Percentiles rank a stretch among this genome's conserved stretches.
These are phyloP conservation scores for Penstemon barbatus DNA, from an alignment of 257 asterid genomes.

Conservation along the genomic window DNA sequence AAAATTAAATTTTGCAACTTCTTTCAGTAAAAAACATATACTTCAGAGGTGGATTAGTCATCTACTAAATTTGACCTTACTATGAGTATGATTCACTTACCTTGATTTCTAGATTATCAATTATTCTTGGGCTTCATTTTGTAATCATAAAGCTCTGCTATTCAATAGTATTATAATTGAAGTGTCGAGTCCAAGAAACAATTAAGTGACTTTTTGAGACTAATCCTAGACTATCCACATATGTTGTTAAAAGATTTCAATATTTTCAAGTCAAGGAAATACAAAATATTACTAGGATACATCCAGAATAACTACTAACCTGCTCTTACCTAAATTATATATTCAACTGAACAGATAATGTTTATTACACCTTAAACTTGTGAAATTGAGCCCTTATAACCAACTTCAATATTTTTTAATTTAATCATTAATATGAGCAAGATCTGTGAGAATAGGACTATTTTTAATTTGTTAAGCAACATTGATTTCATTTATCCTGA, in stretches of 20 bases:
- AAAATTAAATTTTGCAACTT: background rate
- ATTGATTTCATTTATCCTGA: background rate
- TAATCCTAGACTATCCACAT: constrained; percentile 1
- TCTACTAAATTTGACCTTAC: background rate
- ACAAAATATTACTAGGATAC: background rate
- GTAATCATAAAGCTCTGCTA: background rate
- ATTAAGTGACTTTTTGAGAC: constrained; percentile 4
- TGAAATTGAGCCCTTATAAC: no score
- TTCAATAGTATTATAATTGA: constrained; percentile 8
- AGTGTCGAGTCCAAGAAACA: background rate
- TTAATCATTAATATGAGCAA: no score
- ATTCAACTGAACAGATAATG: background rate
- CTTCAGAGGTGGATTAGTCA: constrained; percentile 13
- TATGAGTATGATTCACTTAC: background rate
- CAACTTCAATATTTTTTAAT: no score
- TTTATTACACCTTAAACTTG: background rate
- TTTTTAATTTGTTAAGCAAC: background rate
- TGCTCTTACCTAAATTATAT: constrained; percentile 1
- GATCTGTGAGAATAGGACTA: background rate
- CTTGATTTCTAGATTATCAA: constrained; percentile 13
- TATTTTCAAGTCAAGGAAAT: constrained; percentile 2
- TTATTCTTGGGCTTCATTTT: background rate
- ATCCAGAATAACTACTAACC: constrained; percentile 1
- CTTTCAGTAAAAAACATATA: background rate
- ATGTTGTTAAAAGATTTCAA: background rate